Percentiles rank a stretch among this genome's conserved stretches.
Evolutionary conservation across 495 filamentous ascomycete species (phyloP).

Genomic region (Tuber calosporum): DNA sequence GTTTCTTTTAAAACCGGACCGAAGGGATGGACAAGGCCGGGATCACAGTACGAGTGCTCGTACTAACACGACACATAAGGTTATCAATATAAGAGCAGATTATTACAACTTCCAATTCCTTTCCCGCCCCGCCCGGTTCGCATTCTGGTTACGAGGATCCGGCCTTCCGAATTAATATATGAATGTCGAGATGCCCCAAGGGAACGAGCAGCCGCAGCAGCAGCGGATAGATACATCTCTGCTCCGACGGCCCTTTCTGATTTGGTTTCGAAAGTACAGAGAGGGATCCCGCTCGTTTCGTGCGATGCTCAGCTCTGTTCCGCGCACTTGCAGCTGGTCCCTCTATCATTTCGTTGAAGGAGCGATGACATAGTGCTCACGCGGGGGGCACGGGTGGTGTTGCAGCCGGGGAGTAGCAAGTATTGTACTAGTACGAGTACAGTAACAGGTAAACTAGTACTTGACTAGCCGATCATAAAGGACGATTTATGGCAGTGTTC

Average conservation of each 20-base stretch:
- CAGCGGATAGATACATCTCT: background rate
- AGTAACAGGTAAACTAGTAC: background rate
- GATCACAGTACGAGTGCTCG: too few relatives aligned
- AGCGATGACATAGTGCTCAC: background rate
- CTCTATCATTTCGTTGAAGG: background rate
- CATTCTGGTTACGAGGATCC: background rate
- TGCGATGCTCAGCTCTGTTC: background rate
- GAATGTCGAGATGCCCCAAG: constrained; percentile 3
- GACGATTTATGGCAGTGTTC: background rate
- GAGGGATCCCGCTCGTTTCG: background rate
- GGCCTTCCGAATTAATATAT: constrained; percentile 2
- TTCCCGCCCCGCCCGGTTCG: background rate
- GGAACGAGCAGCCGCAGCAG: background rate
- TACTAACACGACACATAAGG: background rate
- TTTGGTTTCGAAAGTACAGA: constrained; percentile 2
- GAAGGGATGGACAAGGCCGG: background rate
- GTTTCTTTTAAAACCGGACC: constrained; percentile 1
- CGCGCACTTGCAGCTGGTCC: background rate
- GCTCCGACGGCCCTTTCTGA: constrained; percentile 5
- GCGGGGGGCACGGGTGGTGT: background rate
- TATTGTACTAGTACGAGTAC: too few relatives aligned
- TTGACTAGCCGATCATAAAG: background rate
- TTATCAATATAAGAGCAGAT: background rate
- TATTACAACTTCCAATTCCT: background rate
- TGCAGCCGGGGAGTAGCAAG: background rate